Percentiles rank a stretch among this genome's conserved stretches.
Evolutionary conservation across 208 protist species (phyloP).

Genomic region (Acanthamoeba polyphaga): DNA sequence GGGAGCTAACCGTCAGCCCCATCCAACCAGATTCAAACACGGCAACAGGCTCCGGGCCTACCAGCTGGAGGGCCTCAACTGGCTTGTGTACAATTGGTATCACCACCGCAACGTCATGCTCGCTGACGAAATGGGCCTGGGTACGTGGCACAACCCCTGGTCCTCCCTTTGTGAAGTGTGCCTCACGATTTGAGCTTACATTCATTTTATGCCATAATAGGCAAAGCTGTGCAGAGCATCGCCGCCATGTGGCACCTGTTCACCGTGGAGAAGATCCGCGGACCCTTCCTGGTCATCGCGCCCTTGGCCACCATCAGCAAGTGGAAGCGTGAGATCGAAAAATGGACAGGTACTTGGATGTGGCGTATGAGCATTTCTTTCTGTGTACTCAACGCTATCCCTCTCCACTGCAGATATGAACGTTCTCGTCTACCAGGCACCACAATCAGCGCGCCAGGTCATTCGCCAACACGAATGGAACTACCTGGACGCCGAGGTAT

Average conservation of each 20-base stretch:
- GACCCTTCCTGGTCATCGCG: conserved; percentile 96
- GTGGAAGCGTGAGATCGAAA: conserved; percentile 94
- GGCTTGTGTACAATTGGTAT: conserved; percentile 93
- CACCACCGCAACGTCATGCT: conserved; percentile 94
- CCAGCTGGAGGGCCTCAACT: conserved; percentile 97
- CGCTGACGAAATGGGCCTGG: conserved; percentile 98
- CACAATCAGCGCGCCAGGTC: conserved; percentile 84
- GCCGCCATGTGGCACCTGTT: conserved; percentile 88
- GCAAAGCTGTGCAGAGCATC: conserved; percentile 97
- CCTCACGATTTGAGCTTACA: no score
- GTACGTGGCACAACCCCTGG: conserved; percentile 72
- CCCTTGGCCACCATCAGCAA: conserved; percentile 95
- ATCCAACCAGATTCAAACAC: not conserved
- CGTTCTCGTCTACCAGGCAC: conserved; percentile 95
- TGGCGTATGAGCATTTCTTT: no score
- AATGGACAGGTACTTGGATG: conserved; percentile 87
- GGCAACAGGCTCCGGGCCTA: conserved; percentile 87
- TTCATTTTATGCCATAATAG: not conserved
- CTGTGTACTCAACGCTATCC: not conserved
- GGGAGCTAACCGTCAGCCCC: not conserved
- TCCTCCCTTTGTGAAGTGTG: no score
- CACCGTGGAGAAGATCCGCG: conserved; percentile 85
- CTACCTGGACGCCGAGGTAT: conserved; percentile 70
- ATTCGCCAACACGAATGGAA: conserved; percentile 90
- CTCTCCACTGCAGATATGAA: conserved; percentile 88